phyloP scores from a whole-genome alignment of 176 grass and related monocot genomes.

The maize (Zea mays) region Zm-B73-REFERENCE-NAM-5.0 NC_050101.1:176620001-176620500 shows the following conservation, averaged over 20 bases:
- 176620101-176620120: neutral
- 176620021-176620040: neutral
- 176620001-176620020: too few species aligned
- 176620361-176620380: conserved; percentile 93
- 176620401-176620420: conserved; percentile 6
- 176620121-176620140: conserved; percentile 1
- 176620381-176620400: conserved; percentile 54
- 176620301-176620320: conserved; percentile 4
- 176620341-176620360: conserved; percentile 82
- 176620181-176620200: too few species aligned
- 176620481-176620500: conserved; percentile 86
- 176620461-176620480: conserved; percentile 47
- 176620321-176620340: conserved; percentile 85
- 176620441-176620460: neutral
- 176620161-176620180: too few species aligned
- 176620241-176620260: too few species aligned
- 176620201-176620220: too few species aligned
- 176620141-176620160: too few species aligned
- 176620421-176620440: neutral
- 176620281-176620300: too few species aligned
- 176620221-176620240: too few species aligned
- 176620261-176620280: too few species aligned
- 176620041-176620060: too few species aligned
- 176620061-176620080: neutral
- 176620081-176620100: too few species aligned